Evolutionary conservation across 805 yeast genomes (phyloP).

Genomic region (Geotrichum ghanense): DNA sequence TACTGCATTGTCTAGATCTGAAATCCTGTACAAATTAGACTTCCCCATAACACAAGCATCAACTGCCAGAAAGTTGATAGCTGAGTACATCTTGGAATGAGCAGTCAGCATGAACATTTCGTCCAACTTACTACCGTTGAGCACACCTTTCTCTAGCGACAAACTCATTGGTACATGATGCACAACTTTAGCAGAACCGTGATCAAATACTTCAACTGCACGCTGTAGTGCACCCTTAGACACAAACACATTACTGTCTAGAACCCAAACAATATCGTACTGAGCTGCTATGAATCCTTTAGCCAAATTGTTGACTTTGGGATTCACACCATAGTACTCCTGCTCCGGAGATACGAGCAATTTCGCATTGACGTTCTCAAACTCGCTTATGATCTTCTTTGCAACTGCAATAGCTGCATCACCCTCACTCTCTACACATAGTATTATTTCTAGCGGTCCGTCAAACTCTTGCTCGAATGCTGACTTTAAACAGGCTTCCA

Average conservation of each 20-base stretch:
- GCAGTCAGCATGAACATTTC: slow-evolving; percentile 78
- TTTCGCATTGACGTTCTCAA: slow-evolving; percentile 47
- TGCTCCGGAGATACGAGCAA: slow-evolving; percentile 38
- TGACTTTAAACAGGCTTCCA: slow-evolving; percentile 54
- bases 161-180: slow-evolving; percentile 60
- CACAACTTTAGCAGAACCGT: slow-evolving; percentile 43
- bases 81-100: slow-evolving; percentile 75
- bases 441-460: slow-evolving; percentile 48
- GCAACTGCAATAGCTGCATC: slow-evolving; percentile 62
- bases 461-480: slow-evolving; percentile 65
- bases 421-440: slow-evolving; percentile 53
- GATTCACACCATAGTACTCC: slow-evolving; percentile 62
- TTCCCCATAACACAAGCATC: slow-evolving; percentile 93
- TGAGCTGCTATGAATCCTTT: slow-evolving; percentile 63
- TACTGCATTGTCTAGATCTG: slow-evolving; percentile 39
- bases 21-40: slow-evolving; percentile 62
- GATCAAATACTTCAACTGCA: slow-evolving; percentile 41
- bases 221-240: slow-evolving; percentile 50
- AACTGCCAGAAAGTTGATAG: slow-evolving; percentile 57
- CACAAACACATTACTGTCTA: slow-evolving; percentile 80
- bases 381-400: slow-evolving; percentile 35
- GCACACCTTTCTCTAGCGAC: slow-evolving; percentile 20
- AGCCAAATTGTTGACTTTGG: slow-evolving; percentile 78
- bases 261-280: slow-evolving; percentile 69
- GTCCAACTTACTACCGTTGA: slow-evolving; percentile 57